A percentile compares a stretch with the other conserved stretches of the same genome.
These are phyloP conservation scores for Pestalotiopsis sp. DNA, from an alignment of 2,329 filamentous ascomycete genomes.

Conservation along the genomic window DNA sequence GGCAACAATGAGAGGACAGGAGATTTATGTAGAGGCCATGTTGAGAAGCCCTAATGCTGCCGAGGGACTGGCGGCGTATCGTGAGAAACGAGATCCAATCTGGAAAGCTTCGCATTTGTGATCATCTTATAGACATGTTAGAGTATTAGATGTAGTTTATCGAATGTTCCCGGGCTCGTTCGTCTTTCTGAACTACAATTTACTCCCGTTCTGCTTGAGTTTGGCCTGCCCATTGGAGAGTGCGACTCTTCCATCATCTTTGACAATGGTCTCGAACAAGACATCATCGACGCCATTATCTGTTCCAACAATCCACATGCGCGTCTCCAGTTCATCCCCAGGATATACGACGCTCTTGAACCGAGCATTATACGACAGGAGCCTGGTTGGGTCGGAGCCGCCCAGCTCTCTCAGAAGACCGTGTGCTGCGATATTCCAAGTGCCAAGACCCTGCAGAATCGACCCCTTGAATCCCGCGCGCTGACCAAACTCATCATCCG, in stretches of 20 bases:
- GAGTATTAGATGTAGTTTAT: neutral
- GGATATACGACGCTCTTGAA: constrained; percentile 50
- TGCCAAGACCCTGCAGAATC: constrained; percentile 49
- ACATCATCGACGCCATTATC: constrained; percentile 35
- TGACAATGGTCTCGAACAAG: constrained; percentile 42
- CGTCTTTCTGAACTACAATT: constrained; percentile 18
- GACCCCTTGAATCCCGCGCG: constrained; percentile 45
- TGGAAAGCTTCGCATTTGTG: constrained; percentile 31
- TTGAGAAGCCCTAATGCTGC: constrained; percentile 28
- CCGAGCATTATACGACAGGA: constrained; percentile 45
- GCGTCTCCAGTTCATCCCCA: constrained; percentile 44
- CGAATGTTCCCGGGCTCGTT: neutral
- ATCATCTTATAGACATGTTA: neutral
- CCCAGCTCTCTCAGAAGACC: constrained; percentile 42
- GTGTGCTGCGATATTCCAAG: constrained; percentile 50
- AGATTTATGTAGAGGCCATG: constrained; percentile 33
- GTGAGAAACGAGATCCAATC: constrained; percentile 32
- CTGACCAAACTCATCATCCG: constrained; percentile 6
- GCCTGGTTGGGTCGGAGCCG: constrained; percentile 38
- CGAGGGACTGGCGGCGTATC: constrained; percentile 22
- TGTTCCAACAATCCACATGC: constrained; percentile 41
- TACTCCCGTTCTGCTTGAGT: constrained; percentile 29
- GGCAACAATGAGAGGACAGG: constrained; percentile 36
- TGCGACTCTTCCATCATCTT: constrained; percentile 28
- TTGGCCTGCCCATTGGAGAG: constrained; percentile 39